Percentiles rank a stretch among this genome's conserved stretches.
Evolutionary conservation across 139 green algal species (phyloP).

Genomic region (Limnomonas spitsbergensis): DNA sequence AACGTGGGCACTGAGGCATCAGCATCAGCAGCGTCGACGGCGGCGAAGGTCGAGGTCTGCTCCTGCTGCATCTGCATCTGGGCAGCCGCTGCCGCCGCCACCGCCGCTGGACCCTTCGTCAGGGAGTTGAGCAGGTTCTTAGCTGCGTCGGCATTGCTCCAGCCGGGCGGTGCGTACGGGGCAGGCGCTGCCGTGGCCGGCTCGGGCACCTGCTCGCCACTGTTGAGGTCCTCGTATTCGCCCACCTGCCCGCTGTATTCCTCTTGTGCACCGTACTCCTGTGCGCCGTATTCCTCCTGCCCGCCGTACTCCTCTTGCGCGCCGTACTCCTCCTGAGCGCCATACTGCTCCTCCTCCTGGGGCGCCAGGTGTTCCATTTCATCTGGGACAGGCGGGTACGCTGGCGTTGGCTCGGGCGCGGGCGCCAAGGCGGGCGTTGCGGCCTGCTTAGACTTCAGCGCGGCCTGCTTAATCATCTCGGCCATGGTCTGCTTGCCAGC

Average conservation of each 20-base stretch:
- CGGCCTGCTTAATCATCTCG: constrained; percentile 15
- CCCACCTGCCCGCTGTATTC: neutral
- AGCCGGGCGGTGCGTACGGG: neutral
- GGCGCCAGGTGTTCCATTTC: neutral
- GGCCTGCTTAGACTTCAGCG: neutral
- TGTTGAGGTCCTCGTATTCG: neutral
- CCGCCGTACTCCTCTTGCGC: neutral
- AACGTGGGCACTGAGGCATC: no score
- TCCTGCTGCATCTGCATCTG: neutral
- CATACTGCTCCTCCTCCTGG: neutral
- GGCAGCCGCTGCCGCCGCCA: no score
- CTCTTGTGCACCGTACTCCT: neutral
- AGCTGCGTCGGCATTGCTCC: constrained; percentile 13
- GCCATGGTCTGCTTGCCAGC: constrained; percentile 17
- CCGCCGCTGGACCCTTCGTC: neutral
- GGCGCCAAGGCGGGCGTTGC: no score
- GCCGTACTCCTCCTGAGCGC: neutral
- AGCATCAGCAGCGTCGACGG: neutral
- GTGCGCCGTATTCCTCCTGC: no score
- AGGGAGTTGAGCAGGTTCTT: constrained; percentile 12
- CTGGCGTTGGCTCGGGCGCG: neutral
- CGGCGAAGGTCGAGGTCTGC: neutral
- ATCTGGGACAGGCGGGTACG: neutral
- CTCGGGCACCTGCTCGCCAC: neutral
- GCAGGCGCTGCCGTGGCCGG: neutral